A percentile compares a stretch with the other conserved stretches of the same genome.
These are phyloP conservation scores for Tagetes patula DNA, from an alignment of 129 eudicot species.

Conservation along the genomic window DNA sequence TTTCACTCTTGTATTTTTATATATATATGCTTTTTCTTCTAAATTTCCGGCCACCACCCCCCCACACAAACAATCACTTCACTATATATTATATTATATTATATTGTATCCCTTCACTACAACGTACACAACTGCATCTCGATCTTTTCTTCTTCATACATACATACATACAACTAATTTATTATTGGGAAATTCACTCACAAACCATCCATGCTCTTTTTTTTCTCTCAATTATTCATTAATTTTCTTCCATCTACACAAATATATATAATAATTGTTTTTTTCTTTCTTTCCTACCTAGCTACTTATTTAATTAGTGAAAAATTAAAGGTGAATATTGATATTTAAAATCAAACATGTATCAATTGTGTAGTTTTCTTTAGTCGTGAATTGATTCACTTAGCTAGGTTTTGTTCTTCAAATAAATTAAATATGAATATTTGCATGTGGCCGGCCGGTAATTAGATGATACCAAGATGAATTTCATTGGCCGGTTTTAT, in stretches of 20 bases:
- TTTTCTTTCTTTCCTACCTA: conserved; percentile 9
- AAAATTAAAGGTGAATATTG: conserved; percentile 1
- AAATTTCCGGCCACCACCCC: no score
- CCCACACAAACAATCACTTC: no score
- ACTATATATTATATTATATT: no score
- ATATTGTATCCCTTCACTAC: no score
- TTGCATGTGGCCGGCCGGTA: conserved; percentile 26
- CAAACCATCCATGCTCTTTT: conserved; percentile 25
- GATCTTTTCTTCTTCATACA: not conserved
- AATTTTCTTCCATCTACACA: no score
- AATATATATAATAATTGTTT: not conserved
- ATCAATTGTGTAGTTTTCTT: conserved; percentile 12
- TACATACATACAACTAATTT: no score
- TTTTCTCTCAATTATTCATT: not conserved
- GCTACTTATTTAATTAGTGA: conserved; percentile 22
- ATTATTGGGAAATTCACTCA: not conserved
- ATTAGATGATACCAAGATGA: not conserved
- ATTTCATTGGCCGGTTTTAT: not conserved
- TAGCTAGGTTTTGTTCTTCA: conserved; percentile 21
- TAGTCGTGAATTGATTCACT: conserved; percentile 32
- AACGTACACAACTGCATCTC: no score
- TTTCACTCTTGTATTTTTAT: no score
- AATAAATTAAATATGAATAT: conserved; percentile 1
- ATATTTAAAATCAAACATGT: conserved; percentile 12
- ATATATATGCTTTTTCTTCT: no score